A percentile compares a stretch with the other conserved stretches of the same genome.
phyloP scores from a whole-genome alignment of 768 basidiomycete species.

The Pleurotus ostreatus region DNA sequence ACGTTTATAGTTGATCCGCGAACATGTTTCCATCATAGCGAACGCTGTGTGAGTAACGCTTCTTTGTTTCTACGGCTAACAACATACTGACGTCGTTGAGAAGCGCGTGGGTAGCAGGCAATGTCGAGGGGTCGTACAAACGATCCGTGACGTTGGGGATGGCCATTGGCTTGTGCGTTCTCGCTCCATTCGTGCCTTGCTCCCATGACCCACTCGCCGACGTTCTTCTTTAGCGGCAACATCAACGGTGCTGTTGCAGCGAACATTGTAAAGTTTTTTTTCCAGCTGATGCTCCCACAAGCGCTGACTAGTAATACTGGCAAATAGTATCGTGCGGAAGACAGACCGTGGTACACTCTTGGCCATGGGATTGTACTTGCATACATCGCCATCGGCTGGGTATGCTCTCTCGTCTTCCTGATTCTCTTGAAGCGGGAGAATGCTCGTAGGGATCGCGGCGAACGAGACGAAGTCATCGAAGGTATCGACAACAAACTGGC shows the following conservation, averaged over 20 bases:
- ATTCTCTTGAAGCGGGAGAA: slow-evolving; percentile 56
- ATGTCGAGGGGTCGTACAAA: slow-evolving; percentile 73
- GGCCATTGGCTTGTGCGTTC: slow-evolving; percentile 48
- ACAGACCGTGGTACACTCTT: slow-evolving; percentile 64
- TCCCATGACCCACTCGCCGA: neutral
- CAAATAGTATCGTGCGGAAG: slow-evolving; percentile 56
- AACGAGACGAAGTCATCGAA: slow-evolving; percentile 63
- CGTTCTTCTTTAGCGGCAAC: slow-evolving; percentile 41
- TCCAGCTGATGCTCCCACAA: neutral
- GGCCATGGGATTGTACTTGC: slow-evolving; percentile 68
- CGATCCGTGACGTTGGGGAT: slow-evolving; percentile 66
- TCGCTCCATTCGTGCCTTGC: neutral
- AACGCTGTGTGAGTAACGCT: slow-evolving; percentile 43
- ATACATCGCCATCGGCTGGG: slow-evolving; percentile 65
- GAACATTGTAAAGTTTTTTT: slow-evolving; percentile 48
- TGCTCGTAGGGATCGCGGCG: slow-evolving; percentile 55
- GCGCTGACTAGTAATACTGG: neutral
- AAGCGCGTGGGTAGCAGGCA: slow-evolving; percentile 71
- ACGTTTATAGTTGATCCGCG: too few relatives aligned
- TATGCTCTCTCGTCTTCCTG: slow-evolving; percentile 46
- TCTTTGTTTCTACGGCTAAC: neutral
- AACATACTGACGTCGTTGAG: slow-evolving; percentile 10
- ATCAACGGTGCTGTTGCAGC: slow-evolving; percentile 66
- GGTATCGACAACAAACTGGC: slow-evolving; percentile 40
- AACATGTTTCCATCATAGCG: slow-evolving; percentile 20